phyloP scores from a whole-genome alignment of 139 green algal species.

The Auxenochlorella pyrenoidosa region DNA sequence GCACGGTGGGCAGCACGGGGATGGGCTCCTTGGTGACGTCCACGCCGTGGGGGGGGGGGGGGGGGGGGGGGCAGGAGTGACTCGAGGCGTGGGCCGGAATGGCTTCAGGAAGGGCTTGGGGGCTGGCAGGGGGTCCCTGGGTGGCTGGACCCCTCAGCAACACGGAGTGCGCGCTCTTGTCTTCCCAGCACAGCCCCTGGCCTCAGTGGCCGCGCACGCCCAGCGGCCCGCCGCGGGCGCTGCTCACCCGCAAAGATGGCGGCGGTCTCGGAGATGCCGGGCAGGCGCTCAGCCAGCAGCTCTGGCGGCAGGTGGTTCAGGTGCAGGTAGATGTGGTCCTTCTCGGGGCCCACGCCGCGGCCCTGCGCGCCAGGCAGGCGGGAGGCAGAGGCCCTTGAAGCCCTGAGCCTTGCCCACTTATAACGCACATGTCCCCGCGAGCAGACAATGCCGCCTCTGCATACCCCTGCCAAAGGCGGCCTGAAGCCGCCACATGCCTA shows the following conservation, averaged over 20 bases:
- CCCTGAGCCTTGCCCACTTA: no score
- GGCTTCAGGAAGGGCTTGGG: no score
- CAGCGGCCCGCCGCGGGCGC: no score
- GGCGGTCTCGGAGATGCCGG: conserved; percentile 97
- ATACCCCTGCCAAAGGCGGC: no score
- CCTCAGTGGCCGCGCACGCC: no score
- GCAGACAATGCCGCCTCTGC: no score
- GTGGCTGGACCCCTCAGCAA: no score
- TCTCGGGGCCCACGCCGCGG: conserved; percentile 70
- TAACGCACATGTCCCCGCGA: no score
- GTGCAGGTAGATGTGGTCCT: conserved; percentile 99
- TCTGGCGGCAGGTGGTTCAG: conserved; percentile 98
- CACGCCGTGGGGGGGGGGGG: conserved; percentile 15
- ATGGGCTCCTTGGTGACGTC: conserved; percentile 64
- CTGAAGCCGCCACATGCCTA: no score
- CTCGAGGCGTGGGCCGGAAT: background rate
- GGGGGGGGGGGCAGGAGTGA: background rate
- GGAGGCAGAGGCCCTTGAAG: background rate
- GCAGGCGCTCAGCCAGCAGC: conserved; percentile 96
- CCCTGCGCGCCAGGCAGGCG: conserved; percentile 29
- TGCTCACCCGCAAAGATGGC: conserved; percentile 96
- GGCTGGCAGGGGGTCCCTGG: no score
- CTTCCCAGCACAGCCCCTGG: no score
- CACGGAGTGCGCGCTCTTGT: no score
- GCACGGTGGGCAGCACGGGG: conserved; percentile 96